Conservation (phyloP, 1,284 basidiomycete genomes). For the Cutaneotrichosporon sp. region DNA sequence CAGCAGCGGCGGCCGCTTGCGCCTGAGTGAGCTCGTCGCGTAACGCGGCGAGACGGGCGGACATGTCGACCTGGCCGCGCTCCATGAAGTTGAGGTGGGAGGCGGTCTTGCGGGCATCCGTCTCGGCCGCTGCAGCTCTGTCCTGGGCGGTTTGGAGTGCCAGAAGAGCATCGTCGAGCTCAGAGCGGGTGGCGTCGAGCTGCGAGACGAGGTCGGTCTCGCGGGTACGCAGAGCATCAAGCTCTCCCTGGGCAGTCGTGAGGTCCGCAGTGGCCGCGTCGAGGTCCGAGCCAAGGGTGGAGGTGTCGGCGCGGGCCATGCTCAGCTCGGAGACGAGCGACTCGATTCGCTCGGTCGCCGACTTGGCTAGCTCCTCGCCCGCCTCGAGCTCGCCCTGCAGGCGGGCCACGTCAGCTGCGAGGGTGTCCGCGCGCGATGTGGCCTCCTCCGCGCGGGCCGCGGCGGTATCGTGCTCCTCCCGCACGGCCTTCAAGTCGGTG, state of each 20-base stretch:
- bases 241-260: not conserved
- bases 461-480: conserved; percentile 1
- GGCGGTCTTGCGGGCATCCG: conserved; percentile 10
- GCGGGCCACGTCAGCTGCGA: conserved; percentile 67
- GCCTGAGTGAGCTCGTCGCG: conserved; percentile 14
- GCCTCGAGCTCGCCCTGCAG: conserved; percentile 10
- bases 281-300: not conserved
- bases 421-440: conserved; percentile 9
- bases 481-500: not conserved
- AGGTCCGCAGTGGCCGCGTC: conserved; percentile 5
- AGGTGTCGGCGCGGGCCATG: not conserved
- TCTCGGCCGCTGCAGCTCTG: not conserved
- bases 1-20: not conserved
- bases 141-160: not conserved
- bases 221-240: not conserved
- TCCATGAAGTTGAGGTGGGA: conserved; percentile 17
- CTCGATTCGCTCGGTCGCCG: not conserved
- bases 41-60: conserved; percentile 9
- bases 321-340: conserved; percentile 4
- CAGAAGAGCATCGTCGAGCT: conserved; percentile 2
- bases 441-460: not conserved
- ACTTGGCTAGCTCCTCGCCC: not conserved
- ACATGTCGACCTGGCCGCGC: conserved; percentile 17
- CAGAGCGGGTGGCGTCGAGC: not conserved
- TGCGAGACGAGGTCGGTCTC: not conserved